Evolutionary conservation across 1,284 basidiomycete genomes (phyloP).

Genomic region (Puccinia hordei): DNA sequence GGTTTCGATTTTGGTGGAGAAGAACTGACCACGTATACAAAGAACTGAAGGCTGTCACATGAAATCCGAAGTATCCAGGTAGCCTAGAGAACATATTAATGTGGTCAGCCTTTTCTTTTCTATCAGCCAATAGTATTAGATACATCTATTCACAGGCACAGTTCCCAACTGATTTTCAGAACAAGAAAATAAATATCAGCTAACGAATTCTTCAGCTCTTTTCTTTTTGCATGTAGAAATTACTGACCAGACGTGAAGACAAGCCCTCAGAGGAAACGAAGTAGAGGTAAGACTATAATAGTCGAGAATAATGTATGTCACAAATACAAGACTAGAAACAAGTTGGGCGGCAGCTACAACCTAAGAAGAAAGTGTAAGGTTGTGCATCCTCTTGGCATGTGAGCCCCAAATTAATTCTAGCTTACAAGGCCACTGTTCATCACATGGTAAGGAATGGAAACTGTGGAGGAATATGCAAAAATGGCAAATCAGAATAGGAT

Average conservation of each 20-base stretch:
- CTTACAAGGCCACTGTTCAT: slow-evolving; percentile 49
- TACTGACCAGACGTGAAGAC: slow-evolving; percentile 39
- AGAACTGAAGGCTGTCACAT: slow-evolving; percentile 48
- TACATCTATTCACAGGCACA: slow-evolving; percentile 32
- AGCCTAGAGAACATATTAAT: slow-evolving; percentile 17
- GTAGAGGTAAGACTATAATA: slow-evolving; percentile 43
- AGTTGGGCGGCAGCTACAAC: slow-evolving; percentile 26
- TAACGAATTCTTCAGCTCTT: not conserved
- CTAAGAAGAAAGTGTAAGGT: not conserved
- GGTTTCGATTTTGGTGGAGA: not conserved
- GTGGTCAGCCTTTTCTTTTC: not conserved
- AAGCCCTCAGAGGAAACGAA: slow-evolving; percentile 27
- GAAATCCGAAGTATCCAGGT: slow-evolving; percentile 50
- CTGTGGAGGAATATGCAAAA: slow-evolving; percentile 6
- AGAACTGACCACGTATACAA: slow-evolving; percentile 49
- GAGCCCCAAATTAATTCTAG: not conserved
- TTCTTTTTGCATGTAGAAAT: not conserved
- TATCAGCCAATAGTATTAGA: not conserved
- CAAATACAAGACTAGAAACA: slow-evolving; percentile 35
- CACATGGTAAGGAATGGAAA: slow-evolving; percentile 40
- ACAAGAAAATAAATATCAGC: slow-evolving; percentile 4
- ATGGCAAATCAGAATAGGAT: not conserved
- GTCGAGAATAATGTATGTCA: slow-evolving; percentile 38
- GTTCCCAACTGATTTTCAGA: slow-evolving; percentile 18
- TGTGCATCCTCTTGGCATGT: too few species aligned